Base-by-base conservation (phyloP, 306 rosid genomes). In the Castanea mollissima region DNA sequence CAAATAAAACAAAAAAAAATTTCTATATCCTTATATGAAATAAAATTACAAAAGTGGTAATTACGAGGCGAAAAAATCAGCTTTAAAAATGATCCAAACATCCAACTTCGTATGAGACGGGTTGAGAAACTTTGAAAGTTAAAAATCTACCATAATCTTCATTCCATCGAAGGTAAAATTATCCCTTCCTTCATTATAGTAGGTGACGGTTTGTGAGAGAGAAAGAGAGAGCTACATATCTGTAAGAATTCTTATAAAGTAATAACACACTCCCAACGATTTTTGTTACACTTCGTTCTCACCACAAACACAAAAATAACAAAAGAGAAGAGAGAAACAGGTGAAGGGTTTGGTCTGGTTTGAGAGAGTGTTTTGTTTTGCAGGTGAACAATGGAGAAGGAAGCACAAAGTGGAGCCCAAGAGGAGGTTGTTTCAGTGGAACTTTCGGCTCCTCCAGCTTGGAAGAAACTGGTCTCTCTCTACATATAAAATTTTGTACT, bases 401-500 rank as follows among this genome's bases (percentile, higher is more conserved):
- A 83, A 58, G 56, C 83, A 4, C 92, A 78, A 29, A 75, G 76
- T 74, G 76, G 82, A 31, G 79, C 11, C 31, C 74, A 81, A 79
- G 87, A 93, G 20, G 97, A 94, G 56, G 74, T 90, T 31, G 64
- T 89, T n/a, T 88, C 93, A 2, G 88, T 92, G 6, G 95, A 92
- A 86, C 97, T 94, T 31, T 85, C 92, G n/a, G 99, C 99, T 62
- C 97, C 99, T 86, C 70, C 88, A 77, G 60, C 92, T 78, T 94
- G 99, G 99, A 91, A 90, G 86, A 94, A 94, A 88, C 85, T 91
- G 99, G 99, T 94, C 65, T 59, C 72, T 34, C 54, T 34, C 21
- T 55, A 27, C 55, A 3, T 18, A 32, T 9, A 14, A 71, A 18
- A 41, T 14, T 51, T 62, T 77, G 8, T n/a, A 2, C 23, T 14